Evolutionary conservation across 345 rosid genomes (phyloP).

Genomic region (Eutrema heterophyllum): DNA sequence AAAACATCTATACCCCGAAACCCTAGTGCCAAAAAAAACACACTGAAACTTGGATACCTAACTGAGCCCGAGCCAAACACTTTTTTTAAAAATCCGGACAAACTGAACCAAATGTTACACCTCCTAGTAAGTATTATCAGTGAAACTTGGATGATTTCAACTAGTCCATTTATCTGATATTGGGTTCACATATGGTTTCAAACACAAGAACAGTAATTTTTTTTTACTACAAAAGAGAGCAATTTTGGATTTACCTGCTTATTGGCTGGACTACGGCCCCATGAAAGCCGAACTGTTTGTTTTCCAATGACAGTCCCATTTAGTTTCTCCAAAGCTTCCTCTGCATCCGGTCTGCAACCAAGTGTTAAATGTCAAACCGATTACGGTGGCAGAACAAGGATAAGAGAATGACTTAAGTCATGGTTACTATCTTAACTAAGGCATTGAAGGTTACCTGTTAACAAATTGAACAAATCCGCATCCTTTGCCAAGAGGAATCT

Average conservation of each 20-base stretch:
- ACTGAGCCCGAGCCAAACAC: neutral
- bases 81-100: neutral
- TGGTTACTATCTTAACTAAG: neutral
- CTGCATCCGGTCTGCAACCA: conserved; percentile 61
- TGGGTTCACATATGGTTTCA: neutral
- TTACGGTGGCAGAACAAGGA: neutral
- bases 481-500: conserved; percentile 88
- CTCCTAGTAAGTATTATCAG: neutral
- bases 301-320: conserved; percentile 60
- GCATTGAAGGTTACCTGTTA: conserved; percentile 47
- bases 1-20: neutral
- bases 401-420: neutral
- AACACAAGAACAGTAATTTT: neutral
- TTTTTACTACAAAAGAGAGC: neutral
- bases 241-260: conserved; percentile 50
- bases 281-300: conserved; percentile 74
- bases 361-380: neutral
- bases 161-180: neutral
- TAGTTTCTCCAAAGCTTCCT: conserved; percentile 84
- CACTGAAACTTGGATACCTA: neutral
- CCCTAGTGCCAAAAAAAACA: neutral
- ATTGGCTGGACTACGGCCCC: conserved; percentile 81
- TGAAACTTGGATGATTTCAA: neutral
- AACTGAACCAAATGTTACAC: neutral
- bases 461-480: conserved; percentile 95